These are phyloP conservation scores for Selenicereus undatus DNA, from an alignment of 148 eudicot genomes.

Conservation along the genomic window DNA sequence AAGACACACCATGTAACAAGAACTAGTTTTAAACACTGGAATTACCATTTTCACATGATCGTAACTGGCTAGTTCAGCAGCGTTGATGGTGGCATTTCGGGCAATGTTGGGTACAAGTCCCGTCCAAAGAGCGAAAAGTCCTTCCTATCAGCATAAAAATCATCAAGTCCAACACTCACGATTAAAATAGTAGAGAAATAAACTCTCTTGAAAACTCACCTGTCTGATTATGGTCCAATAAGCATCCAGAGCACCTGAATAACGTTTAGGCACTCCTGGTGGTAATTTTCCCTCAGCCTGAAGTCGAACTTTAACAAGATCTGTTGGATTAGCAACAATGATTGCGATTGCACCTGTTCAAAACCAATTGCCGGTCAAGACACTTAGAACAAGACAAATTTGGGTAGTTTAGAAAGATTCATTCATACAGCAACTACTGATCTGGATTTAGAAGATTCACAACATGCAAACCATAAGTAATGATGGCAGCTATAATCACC, in stretches of 20 bases:
- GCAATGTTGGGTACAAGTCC: constrained; percentile 73
- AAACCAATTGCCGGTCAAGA: constrained; percentile 16
- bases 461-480: not conserved
- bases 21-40: constrained; percentile 11
- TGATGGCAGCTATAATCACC: not conserved
- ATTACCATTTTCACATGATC: constrained; percentile 67
- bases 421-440: not conserved
- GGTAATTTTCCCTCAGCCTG: constrained; percentile 68
- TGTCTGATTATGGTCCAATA: constrained; percentile 51
- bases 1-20: not conserved
- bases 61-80: constrained; percentile 73
- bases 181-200: not conserved
- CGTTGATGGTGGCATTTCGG: constrained; percentile 63
- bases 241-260: constrained; percentile 60
- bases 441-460: not conserved
- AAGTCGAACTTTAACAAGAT: constrained; percentile 70
- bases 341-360: constrained; percentile 63
- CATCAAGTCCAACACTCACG: not conserved
- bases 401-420: not conserved
- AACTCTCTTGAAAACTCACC: constrained; percentile 26
- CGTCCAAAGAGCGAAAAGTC: constrained; percentile 62
- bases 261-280: constrained; percentile 58
- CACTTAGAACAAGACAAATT: constrained; percentile 11
- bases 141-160: constrained; percentile 42
- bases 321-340: constrained; percentile 63